phyloP scores from a whole-genome alignment of 148 eudicot species.

The Silene uniflora region DNA sequence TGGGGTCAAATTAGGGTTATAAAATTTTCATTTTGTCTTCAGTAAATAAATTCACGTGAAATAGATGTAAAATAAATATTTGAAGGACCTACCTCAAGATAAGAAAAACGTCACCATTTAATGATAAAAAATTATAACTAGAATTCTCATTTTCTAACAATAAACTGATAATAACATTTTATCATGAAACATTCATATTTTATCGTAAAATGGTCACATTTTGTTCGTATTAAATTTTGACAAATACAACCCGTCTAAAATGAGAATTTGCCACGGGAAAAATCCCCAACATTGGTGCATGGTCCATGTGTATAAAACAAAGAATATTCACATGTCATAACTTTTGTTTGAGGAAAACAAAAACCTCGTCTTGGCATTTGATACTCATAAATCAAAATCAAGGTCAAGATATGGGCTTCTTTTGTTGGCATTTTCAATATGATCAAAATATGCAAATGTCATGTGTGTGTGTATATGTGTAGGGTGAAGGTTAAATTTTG shows the following conservation, averaged over 20 bases:
- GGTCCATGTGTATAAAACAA: constrained; percentile 36
- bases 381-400: constrained; percentile 9
- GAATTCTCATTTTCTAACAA: too few relatives aligned
- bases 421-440: constrained; percentile 11
- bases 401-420: constrained; percentile 15
- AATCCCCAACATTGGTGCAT: constrained; percentile 26
- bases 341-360: constrained; percentile 22
- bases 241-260: too few relatives aligned
- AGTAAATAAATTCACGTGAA: neutral
- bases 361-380: constrained; percentile 18
- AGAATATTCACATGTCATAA: constrained; percentile 40
- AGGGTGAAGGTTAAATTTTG: neutral
- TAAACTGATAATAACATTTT: too few relatives aligned
- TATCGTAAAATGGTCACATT: too few relatives aligned
- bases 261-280: neutral
- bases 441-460: constrained; percentile 4
- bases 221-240: too few relatives aligned
- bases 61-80: too few relatives aligned
- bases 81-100: too few relatives aligned
- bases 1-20: neutral
- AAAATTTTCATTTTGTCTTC: neutral
- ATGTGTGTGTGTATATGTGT: constrained; percentile 3
- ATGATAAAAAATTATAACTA: too few relatives aligned
- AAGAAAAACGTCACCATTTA: too few relatives aligned
- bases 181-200: too few relatives aligned